A percentile compares a stretch with the other conserved stretches of the same genome.
phyloP scores from a whole-genome alignment of 1,284 basidiomycete species.

The Inonotus hispidus region DNA sequence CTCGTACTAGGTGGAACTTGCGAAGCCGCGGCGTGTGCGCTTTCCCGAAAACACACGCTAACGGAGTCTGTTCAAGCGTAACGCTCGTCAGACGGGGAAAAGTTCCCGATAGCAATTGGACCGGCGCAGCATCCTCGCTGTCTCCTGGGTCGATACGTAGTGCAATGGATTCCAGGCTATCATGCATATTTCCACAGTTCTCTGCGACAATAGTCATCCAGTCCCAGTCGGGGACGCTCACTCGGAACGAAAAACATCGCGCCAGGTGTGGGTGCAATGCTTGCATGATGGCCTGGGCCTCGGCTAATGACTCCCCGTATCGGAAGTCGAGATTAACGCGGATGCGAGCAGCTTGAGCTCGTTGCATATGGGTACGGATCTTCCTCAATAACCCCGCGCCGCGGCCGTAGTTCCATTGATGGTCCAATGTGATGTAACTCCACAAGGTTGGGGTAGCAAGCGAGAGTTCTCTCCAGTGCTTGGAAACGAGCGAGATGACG shows the following conservation, averaged over 20 bases:
- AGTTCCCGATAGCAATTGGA: constrained; percentile 24
- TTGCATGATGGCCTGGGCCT: constrained; percentile 26
- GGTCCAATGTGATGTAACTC: constrained; percentile 30
- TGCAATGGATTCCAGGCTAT: constrained; percentile 27
- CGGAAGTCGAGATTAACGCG: constrained; percentile 29
- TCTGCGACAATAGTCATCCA: constrained; percentile 27
- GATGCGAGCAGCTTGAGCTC: constrained; percentile 29
- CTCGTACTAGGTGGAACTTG: constrained; percentile 26
- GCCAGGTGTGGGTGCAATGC: constrained; percentile 27
- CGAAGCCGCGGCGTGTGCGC: constrained; percentile 27
- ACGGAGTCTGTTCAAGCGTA: constrained; percentile 29
- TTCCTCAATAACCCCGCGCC: constrained; percentile 27
- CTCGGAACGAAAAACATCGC: constrained; percentile 29
- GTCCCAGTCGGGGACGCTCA: constrained; percentile 28
- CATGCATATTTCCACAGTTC: constrained; percentile 24
- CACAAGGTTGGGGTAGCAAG: constrained; percentile 29
- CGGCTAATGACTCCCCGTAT: constrained; percentile 24
- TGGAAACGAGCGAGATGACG: constrained; percentile 27
- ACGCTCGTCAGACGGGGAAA: constrained; percentile 27
- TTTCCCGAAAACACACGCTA: constrained; percentile 24
- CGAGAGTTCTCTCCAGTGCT: constrained; percentile 26
- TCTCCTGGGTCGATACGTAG: constrained; percentile 29
- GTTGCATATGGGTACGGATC: constrained; percentile 24
- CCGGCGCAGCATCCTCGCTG: constrained; percentile 25
- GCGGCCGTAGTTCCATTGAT: constrained; percentile 26